Evolutionary conservation across 2,329 filamentous ascomycete species (phyloP).

Genomic region (Venturia oleaginea): DNA sequence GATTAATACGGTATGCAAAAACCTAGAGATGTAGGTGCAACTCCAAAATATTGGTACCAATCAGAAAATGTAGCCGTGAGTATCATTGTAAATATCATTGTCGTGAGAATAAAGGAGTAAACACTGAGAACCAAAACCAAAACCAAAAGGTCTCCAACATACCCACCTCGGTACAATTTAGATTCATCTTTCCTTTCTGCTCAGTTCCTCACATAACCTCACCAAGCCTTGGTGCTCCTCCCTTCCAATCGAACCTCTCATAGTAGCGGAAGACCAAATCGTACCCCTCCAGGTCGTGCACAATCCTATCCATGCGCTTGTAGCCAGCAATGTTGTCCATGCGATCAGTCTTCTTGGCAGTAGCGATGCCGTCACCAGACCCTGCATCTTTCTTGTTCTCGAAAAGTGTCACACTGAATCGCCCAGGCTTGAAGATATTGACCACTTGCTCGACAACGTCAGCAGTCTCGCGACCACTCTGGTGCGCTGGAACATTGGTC

Average conservation of each 20-base stretch:
- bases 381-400: conserved; percentile 60
- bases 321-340: conserved; percentile 82
- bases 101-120: neutral
- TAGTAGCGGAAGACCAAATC: conserved; percentile 96
- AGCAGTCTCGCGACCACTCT: conserved; percentile 77
- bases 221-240: conserved; percentile 53
- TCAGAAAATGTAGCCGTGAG: no score
- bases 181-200: neutral
- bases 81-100: neutral
- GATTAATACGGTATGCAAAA: no score
- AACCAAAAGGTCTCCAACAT: neutral
- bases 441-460: conserved; percentile 93
- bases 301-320: conserved; percentile 81
- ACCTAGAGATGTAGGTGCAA: no score
- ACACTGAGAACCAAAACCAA: neutral
- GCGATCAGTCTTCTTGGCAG: conserved; percentile 37
- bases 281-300: conserved; percentile 96
- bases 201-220: conserved; percentile 30
- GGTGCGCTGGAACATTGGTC: conserved; percentile 87
- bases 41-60: no score
- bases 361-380: conserved; percentile 34
- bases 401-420: conserved; percentile 94
- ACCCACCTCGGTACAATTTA: neutral
- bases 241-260: conserved; percentile 75
- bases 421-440: conserved; percentile 91